These are phyloP conservation scores for Populus hybrid DNA, from an alignment of 441 rosid species.

Conservation along the genomic window DNA sequence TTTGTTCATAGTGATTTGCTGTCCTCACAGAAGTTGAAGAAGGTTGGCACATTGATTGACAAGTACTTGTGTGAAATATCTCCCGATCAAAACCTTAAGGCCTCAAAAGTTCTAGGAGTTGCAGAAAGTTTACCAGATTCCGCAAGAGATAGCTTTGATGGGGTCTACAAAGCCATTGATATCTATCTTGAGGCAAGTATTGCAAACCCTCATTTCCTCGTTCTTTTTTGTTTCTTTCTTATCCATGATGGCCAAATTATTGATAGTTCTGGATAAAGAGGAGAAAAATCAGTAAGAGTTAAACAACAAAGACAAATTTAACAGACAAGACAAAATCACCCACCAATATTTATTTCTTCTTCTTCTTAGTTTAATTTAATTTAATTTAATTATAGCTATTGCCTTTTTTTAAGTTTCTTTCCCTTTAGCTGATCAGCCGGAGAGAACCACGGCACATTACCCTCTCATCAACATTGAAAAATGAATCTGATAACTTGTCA, in stretches of 20 bases:
- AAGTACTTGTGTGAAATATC: conserved; percentile 65
- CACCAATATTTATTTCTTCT: too few relatives aligned
- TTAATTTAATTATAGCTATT: neutral
- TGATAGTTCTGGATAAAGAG: neutral
- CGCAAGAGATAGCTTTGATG: conserved; percentile 70
- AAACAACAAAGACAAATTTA: neutral
- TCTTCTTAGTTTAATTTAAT: neutral
- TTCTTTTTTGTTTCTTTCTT: too few relatives aligned
- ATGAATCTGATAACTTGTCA: neutral
- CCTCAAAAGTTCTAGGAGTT: conserved; percentile 61
- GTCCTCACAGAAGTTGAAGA: conserved; percentile 33
- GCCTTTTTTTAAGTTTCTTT: neutral
- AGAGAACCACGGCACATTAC: neutral
- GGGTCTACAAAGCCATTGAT: conserved; percentile 72
- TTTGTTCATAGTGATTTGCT: conserved; percentile 33
- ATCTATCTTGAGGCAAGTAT: conserved; percentile 64
- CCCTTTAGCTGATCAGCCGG: neutral
- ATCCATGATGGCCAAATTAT: neutral
- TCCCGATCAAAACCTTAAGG: conserved; percentile 64
- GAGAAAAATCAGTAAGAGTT: neutral
- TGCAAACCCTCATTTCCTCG: neutral
- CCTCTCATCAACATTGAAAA: neutral
- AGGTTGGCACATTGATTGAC: conserved; percentile 57
- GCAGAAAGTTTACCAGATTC: conserved; percentile 74
- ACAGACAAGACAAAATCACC: neutral